Evolutionary conservation across 768 basidiomycete species (phyloP).

Genomic region (Russula vinacea): DNA sequence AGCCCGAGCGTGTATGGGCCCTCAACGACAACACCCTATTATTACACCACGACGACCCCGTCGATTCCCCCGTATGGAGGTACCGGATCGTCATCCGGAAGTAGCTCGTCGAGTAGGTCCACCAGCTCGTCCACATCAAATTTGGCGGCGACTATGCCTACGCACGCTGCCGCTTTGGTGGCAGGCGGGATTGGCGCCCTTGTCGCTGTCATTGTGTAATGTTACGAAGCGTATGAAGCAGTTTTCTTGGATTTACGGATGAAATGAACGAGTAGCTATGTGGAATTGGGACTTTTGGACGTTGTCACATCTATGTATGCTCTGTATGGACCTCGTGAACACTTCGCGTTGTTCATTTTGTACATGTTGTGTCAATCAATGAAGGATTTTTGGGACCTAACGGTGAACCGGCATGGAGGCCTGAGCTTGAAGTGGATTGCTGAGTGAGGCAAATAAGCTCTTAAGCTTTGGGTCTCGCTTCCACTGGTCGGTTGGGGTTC

Average conservation of each 20-base stretch:
- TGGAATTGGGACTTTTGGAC: not conserved
- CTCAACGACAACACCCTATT: no score
- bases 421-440: no score
- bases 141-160: not conserved
- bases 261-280: not conserved
- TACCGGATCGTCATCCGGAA: not conserved
- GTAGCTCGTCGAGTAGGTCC: not conserved
- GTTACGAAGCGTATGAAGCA: not conserved
- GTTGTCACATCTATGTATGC: not conserved
- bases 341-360: not conserved
- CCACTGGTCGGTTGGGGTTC: no score
- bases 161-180: constrained; percentile 8
- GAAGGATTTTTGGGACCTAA: no score
- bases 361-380: no score
- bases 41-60: no score
- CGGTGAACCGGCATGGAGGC: no score
- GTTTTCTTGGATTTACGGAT: not conserved
- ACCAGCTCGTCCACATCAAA: not conserved
- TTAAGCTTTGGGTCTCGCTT: no score
- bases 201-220: not conserved
- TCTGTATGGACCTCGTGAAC: not conserved
- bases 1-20: not conserved
- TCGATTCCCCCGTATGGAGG: no score
- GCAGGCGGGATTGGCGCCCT: constrained; percentile 12
- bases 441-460: no score